These are phyloP conservation scores for Xylariaceae sp. DNA, from an alignment of 2,329 filamentous ascomycete species.

Conservation along the genomic window DNA sequence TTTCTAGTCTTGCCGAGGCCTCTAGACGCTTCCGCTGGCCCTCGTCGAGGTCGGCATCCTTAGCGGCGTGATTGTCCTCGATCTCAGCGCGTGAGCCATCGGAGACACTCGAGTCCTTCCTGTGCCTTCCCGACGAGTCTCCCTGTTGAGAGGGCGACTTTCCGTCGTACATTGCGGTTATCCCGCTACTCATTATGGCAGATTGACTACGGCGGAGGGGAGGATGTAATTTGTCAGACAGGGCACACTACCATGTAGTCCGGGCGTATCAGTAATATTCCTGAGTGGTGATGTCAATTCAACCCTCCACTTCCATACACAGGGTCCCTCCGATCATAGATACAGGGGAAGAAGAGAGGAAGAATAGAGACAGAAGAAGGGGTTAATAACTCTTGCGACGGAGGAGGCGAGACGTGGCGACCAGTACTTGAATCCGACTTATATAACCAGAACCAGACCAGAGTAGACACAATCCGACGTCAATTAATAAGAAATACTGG, in stretches of 20 bases:
- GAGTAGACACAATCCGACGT: neutral
- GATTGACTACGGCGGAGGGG: neutral
- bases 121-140: slow-evolving; percentile 5
- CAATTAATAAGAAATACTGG: neutral
- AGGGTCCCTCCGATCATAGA: neutral
- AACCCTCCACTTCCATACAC: neutral
- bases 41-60: slow-evolving; percentile 23
- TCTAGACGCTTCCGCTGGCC: slow-evolving; percentile 30
- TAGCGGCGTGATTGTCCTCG: slow-evolving; percentile 22
- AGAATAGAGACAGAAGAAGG: neutral
- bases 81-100: slow-evolving; percentile 27
- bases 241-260: neutral
- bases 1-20: slow-evolving; percentile 36
- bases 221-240: neutral
- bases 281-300: neutral
- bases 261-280: neutral
- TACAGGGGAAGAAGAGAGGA: neutral
- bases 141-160: neutral
- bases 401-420: neutral
- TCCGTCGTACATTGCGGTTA: slow-evolving; percentile 7
- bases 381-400: neutral
- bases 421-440: neutral
- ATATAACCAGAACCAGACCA: neutral
- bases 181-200: neutral
- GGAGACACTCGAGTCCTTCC: slow-evolving; percentile 26